Evolutionary conservation across 2,329 filamentous ascomycete genomes (phyloP), one percentile per base, ranked within the genome.

Genomic region (Aspergillus ochraceoroseus): DNA sequence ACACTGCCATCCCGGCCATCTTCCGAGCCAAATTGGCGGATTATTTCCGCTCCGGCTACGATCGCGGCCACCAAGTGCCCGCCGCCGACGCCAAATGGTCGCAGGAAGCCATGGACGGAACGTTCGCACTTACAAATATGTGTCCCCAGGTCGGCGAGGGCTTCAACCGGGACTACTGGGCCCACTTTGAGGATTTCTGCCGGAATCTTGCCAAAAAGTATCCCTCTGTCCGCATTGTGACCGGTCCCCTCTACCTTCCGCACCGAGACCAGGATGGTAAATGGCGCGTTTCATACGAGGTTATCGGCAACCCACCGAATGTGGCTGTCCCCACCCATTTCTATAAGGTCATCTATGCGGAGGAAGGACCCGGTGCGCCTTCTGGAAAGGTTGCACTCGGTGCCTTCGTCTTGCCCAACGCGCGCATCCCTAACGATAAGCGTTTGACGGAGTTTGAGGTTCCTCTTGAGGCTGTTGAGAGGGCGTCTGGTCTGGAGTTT

Each of bases 101-200:
- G 48, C 92, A 98, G 68, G 66, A 77, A 23, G 89, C 92, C 49
- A 95, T 98, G 87, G 81, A 98, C 68, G 87, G 86, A 43, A 98
- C 92, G 2, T 98, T 98, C 61, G 83, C 80, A 59, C 76, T 98
- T 41, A 83, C 77, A 61, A 98, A 98, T 71, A 98, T 98, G 89
- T 95, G 89, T 61, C 92, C 92, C 20, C 92, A 98, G 70, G 92
- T 98, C 19, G 92, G 92, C 52, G 87, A 95, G 62, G 92, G 92
- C 44, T 98, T 98, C 75, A 98, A 98, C 71, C 79, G 92, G 36
- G 92, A 98, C 70, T 98, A 98, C 77, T 98, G 92, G 92, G 85
- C 92, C 25, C 92, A 98, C 65, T 89, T 98, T 53, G 92, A 98
- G 70, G 90, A 95, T 61, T 98, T 96, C 61, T 95, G 90, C 69